Base-by-base conservation (phyloP, 208 protist genomes). In the Tritrichomonas foetus region DNA sequence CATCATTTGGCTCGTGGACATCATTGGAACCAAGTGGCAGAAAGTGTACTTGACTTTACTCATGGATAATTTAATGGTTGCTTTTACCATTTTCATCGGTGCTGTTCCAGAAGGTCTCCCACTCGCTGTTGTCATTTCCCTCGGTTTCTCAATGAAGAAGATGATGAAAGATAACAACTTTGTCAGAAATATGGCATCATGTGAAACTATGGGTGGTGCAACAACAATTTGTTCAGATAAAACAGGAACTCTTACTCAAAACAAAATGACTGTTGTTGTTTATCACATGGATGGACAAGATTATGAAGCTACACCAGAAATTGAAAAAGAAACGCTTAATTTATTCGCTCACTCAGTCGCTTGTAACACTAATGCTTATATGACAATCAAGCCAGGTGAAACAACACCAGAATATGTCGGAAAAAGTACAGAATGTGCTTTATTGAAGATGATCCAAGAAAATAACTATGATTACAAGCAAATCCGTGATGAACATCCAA, bases 61-160 rank as follows among this genome's bases (percentile, higher is more conserved):
- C 0, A 69, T 93, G 55, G 78, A 89, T 9, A 47, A 89, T 49
- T 44, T 89, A 44, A 89, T 89, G 78, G 78, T 89, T 39, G 41
- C 78, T 13, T 53, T 89, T 89, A 89, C 78, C 33, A 89, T 89
- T 27, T 89, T 89, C 47, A 89, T 89, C 57, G 78, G 78, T 20
- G 78, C 78, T 33, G 96, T 98, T 39, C 97, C 97, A n/a, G 96
- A 98, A 94, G 97, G 97, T 64, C 92, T 98, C 0, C 93, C 96
- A 1, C 93, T 97, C 3, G 96, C 96, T 25, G 95, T 97, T 0
- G 96, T 96, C 36, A 95, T 97, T 41, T 95, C 95, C 20, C 95
- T 98, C 3, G 78, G 78, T 44, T 89, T 89, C 44, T 89, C 78
- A 27, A 93, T 93, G 57, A 72, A 72, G 55, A 64, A 93, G 89